These are phyloP conservation scores for Erucastrum elatum DNA, from an alignment of 345 rosid genomes.

Conservation along the genomic window DNA sequence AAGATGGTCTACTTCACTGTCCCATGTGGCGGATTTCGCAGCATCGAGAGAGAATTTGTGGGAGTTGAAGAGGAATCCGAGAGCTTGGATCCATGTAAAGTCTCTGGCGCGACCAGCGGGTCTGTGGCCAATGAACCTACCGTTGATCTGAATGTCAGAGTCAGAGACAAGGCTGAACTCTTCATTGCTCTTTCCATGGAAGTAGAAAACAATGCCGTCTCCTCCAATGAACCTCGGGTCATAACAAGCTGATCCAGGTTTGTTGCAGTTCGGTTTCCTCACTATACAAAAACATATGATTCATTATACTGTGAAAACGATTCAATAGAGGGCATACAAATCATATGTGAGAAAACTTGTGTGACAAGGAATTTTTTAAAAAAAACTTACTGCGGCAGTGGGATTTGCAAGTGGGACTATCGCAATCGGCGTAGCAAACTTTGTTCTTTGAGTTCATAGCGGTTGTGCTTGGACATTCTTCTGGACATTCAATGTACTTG, in stretches of 20 bases:
- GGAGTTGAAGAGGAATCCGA: not conserved
- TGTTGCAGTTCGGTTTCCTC: not conserved
- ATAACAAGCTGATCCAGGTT: not conserved
- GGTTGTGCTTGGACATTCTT: conserved; percentile 1
- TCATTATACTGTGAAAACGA: not conserved
- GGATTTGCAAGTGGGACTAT: not conserved
- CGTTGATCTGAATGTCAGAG: not conserved
- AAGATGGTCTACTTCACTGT: not conserved
- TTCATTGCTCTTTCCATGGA: not conserved
- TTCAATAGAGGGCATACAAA: not conserved
- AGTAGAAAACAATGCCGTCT: not conserved
- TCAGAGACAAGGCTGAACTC: not conserved
- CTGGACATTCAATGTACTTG: not conserved
- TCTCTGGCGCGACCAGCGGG: not conserved
- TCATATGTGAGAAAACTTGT: not conserved
- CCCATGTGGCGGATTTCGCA: not conserved
- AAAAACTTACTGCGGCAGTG: not conserved
- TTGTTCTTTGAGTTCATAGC: not conserved
- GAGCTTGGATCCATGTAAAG: not conserved
- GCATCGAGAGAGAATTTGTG: not conserved
- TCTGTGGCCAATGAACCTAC: conserved; percentile 1
- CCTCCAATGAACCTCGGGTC: not conserved
- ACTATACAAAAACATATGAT: not conserved
- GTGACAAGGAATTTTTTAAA: not conserved
- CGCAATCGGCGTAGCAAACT: not conserved